phyloP scores from a whole-genome alignment of 192 early-diverging fungal genomes.

The Tieghemiomyces parasiticus region DNA sequence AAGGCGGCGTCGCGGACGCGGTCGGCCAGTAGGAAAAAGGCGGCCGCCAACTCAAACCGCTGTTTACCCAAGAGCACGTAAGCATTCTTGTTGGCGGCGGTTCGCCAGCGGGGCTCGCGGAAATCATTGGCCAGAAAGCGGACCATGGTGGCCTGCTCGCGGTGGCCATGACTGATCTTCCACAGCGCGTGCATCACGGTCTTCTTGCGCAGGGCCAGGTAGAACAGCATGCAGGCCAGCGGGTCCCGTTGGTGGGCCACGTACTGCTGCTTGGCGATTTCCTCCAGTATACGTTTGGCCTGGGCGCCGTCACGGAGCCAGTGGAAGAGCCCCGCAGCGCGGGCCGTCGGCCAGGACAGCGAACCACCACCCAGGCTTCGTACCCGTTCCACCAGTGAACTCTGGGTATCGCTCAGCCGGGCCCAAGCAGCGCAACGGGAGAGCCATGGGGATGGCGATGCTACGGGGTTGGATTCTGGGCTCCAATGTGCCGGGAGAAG shows the following conservation, averaged over 20 bases:
- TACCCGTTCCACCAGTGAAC: constrained; percentile 19
- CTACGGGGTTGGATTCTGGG: too few relatives aligned
- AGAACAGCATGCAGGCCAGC: constrained; percentile 72
- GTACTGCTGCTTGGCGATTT: constrained; percentile 83
- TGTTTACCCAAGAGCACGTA: constrained; percentile 93
- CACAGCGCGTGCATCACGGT: constrained; percentile 82
- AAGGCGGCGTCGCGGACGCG: constrained; percentile 80
- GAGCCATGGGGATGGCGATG: too few relatives aligned
- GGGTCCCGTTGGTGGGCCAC: constrained; percentile 64
- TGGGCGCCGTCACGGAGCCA: constrained; percentile 69
- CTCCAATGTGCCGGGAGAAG: too few relatives aligned
- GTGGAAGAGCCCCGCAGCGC: constrained; percentile 63
- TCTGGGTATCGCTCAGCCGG: constrained; percentile 81
- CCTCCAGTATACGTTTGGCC: constrained; percentile 57
- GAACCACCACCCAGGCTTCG: constrained; percentile 31
- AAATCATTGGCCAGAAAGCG: constrained; percentile 89
- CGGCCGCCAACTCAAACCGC: constrained; percentile 81
- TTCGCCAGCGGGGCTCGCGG: constrained; percentile 74
- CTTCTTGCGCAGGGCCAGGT: constrained; percentile 78
- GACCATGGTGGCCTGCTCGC: constrained; percentile 80
- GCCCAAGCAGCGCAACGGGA: constrained; percentile 38
- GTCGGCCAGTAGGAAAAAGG: constrained; percentile 88
- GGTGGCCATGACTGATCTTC: constrained; percentile 65
- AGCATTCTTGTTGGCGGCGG: constrained; percentile 94
- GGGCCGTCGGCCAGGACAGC: constrained; percentile 68